Evolutionary conservation across 352 stramenopile species (phyloP), one percentile per base, ranked within the genome.

Genomic region (Globisporangium cederbergense): DNA sequence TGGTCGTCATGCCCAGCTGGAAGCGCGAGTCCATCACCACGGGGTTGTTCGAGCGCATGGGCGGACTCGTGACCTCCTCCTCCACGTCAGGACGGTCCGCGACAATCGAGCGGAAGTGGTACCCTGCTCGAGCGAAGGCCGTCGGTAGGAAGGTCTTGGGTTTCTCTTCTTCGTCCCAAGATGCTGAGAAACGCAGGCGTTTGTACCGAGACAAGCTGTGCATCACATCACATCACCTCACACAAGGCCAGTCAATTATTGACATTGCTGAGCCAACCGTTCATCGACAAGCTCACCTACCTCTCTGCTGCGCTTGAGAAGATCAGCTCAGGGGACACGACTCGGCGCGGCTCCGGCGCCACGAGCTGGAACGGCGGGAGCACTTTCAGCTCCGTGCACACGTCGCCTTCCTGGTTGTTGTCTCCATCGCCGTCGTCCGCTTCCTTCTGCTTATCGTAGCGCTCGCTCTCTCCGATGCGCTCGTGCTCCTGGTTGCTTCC

Each of bases 21-120:
- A 73, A 73, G 45, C 63, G 64, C 28, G 65, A 65, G 58, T 71
- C 67, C 51, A 73, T 46, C 22, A 64, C 56, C 28, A 73, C 63
- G 10, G 63, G 63, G 52, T 73, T 73, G 16, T 25, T 53, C 2
- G 67, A 58, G 2, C 67, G 67, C 43, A 62, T 49, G 3, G 67
- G 67, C 7, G 67, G 67, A 28, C 62, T 71, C 38, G 51, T 62
- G 55, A 63, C 51, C 50, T 70, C 50, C 50, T 70, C 57, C 32
- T 70, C 50, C 50, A 71, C 51, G 45, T 73, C 67, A 1, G 63
- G 67, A 6, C 67, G 62, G 8, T 70, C 53, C 0, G 42, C 51
- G 60, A 60, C 60, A 55, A 73, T 73, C 8, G 67, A 40, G n/a
- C 58, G 67, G n/a, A 73, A 74, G 32, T 67, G 42, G 28, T 36